Evolutionary conservation across 2,329 filamentous ascomycete species (phyloP).

Genomic region (Beauveria caledonica): DNA sequence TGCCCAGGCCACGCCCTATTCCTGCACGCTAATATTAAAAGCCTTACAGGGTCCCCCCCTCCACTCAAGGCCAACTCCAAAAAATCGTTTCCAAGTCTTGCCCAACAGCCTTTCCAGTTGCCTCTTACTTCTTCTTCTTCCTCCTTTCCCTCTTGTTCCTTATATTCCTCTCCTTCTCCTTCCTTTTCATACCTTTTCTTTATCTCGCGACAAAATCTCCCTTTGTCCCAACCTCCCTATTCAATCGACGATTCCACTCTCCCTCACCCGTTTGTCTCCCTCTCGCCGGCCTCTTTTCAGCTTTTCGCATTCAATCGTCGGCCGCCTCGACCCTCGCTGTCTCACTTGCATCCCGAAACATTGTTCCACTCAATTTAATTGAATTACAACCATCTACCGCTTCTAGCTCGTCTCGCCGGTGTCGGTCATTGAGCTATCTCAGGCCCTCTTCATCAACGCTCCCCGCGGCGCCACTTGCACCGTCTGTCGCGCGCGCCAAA

Average conservation of each 20-base stretch:
- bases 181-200: too few relatives aligned
- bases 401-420: neutral
- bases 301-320: neutral
- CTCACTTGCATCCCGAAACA: too few relatives aligned
- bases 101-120: neutral
- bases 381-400: neutral
- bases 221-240: neutral
- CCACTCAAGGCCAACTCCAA: too few relatives aligned
- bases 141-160: neutral
- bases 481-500: too few relatives aligned
- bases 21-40: too few relatives aligned
- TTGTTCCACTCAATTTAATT: too few relatives aligned
- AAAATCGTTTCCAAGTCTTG: neutral
- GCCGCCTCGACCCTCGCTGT: neutral
- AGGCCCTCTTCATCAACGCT: too few relatives aligned
- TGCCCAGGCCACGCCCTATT: neutral
- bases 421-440: neutral
- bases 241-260: neutral
- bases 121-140: neutral
- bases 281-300: neutral
- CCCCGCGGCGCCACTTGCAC: too few relatives aligned
- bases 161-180: neutral
- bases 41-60: too few relatives aligned
- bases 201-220: too few relatives aligned
- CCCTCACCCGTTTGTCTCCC: neutral